Percentiles rank a stretch among this genome's conserved stretches.
These are phyloP conservation scores for Ascochyta pisi DNA, from an alignment of 2,329 filamentous ascomycete genomes.

Conservation along the genomic window DNA sequence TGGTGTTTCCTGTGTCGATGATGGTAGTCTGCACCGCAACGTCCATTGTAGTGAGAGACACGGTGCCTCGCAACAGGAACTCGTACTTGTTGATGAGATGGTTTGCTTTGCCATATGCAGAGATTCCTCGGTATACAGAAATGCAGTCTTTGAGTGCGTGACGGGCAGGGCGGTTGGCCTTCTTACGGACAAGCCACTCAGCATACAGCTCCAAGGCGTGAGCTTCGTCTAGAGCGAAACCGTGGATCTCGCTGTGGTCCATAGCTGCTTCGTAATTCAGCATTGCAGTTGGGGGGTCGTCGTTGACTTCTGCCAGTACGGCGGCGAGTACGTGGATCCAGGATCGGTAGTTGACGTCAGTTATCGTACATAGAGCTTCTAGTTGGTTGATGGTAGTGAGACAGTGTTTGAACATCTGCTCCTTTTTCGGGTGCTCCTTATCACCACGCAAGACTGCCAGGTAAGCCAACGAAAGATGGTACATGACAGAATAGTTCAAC, in stretches of 20 bases:
- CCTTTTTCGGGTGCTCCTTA: conserved; percentile 47
- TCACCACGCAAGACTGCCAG: conserved; percentile 50
- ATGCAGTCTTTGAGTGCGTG: conserved; percentile 73
- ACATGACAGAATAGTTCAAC: conserved; percentile 51
- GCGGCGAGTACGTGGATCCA: conserved; percentile 74
- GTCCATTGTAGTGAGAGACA: conserved; percentile 67
- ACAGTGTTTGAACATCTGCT: conserved; percentile 61
- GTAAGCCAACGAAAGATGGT: conserved; percentile 53
- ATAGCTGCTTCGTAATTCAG: conserved; percentile 72
- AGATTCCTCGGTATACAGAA: conserved; percentile 71
- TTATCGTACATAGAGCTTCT: conserved; percentile 68
- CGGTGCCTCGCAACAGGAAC: conserved; percentile 69
- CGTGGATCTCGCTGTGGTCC: conserved; percentile 73
- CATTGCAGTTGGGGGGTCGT: conserved; percentile 62
- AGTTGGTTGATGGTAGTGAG: conserved; percentile 65
- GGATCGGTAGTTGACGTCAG: conserved; percentile 72
- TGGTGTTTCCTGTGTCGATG: conserved; percentile 54
- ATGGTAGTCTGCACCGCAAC: conserved; percentile 73
- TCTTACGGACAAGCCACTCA: conserved; percentile 70
- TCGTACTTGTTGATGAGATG: conserved; percentile 73
- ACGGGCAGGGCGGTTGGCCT: conserved; percentile 71
- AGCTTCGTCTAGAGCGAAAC: conserved; percentile 74
- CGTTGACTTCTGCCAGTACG: conserved; percentile 69
- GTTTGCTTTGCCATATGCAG: conserved; percentile 72
- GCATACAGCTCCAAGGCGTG: conserved; percentile 77